These are phyloP conservation scores for Pseudogymnoascus pannorum DNA, from an alignment of 2,329 filamentous ascomycete genomes.

Conservation along the genomic window DNA sequence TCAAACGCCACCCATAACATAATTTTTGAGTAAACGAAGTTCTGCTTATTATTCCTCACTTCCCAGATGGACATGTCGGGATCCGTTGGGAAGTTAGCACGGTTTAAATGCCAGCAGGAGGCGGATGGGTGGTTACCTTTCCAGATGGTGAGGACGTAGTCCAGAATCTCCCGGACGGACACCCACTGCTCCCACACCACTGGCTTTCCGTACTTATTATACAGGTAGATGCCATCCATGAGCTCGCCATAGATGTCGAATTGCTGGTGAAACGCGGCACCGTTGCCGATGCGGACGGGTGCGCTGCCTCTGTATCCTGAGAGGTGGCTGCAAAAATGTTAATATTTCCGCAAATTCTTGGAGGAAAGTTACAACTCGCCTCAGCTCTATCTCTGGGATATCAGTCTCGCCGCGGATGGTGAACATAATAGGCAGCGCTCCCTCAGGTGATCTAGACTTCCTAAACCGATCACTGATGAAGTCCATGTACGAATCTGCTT, in stretches of 20 bases:
- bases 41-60: slow-evolving; percentile 65
- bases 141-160: slow-evolving; percentile 63
- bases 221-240: slow-evolving; percentile 70
- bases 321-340: slow-evolving; percentile 42
- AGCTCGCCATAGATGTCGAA: slow-evolving; percentile 75
- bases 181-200: slow-evolving; percentile 72
- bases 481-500: slow-evolving; percentile 71
- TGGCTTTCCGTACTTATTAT: slow-evolving; percentile 73
- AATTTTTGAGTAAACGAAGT: slow-evolving; percentile 75
- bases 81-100: slow-evolving; percentile 31
- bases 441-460: slow-evolving; percentile 50
- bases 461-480: slow-evolving; percentile 68
- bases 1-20: slow-evolving; percentile 81
- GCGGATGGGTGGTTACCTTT: slow-evolving; percentile 35
- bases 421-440: slow-evolving; percentile 72
- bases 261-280: slow-evolving; percentile 67
- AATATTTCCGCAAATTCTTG: neutral
- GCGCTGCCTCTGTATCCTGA: slow-evolving; percentile 64
- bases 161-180: slow-evolving; percentile 58
- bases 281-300: slow-evolving; percentile 71
- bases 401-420: slow-evolving; percentile 68
- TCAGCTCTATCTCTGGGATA: slow-evolving; percentile 62
- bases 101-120: neutral
- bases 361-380: slow-evolving; percentile 19
- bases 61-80: slow-evolving; percentile 83